phyloP scores from a whole-genome alignment of 805 yeast genomes.

The Hanseniaspora mollemarum region DNA sequence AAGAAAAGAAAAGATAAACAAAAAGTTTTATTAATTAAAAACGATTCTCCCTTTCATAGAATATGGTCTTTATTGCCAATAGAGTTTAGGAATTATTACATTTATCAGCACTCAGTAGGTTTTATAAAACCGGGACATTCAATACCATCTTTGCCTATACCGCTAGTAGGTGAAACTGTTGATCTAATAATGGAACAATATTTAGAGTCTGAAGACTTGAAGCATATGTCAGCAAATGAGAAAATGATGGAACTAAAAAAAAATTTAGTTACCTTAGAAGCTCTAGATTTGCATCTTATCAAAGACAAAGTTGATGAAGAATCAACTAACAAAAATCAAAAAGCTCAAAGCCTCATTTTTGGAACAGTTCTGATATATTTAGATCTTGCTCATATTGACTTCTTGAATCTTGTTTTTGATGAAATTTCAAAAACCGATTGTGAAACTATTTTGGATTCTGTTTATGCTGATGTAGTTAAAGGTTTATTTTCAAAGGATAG shows the following conservation, averaged over 20 bases:
- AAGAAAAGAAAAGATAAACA: slow-evolving; percentile 41
- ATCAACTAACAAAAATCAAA: not conserved
- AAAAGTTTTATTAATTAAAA: slow-evolving; percentile 49
- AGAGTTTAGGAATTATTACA: slow-evolving; percentile 34
- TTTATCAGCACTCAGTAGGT: slow-evolving; percentile 41
- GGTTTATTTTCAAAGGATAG: slow-evolving; percentile 1
- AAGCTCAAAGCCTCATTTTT: not conserved
- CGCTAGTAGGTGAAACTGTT: slow-evolving; percentile 41
- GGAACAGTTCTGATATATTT: not conserved
- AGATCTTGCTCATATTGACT: slow-evolving; percentile 7
- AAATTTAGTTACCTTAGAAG: slow-evolving; percentile 14
- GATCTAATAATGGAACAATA: slow-evolving; percentile 34
- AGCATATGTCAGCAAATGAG: slow-evolving; percentile 17
- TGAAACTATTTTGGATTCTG: slow-evolving; percentile 9
- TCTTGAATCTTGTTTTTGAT: not conserved
- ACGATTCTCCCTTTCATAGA: slow-evolving; percentile 79
- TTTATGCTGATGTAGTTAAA: slow-evolving; percentile 7
- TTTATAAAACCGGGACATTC: slow-evolving; percentile 50
- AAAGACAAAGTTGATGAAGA: not conserved
- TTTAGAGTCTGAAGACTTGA: slow-evolving; percentile 23
- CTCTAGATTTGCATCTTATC: not conserved
- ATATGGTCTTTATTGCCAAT: slow-evolving; percentile 56
- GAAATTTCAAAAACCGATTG: not conserved
- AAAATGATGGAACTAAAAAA: slow-evolving; percentile 17
- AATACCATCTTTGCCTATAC: slow-evolving; percentile 52